Evolutionary conservation across 495 filamentous ascomycete genomes (phyloP), one percentile per base, ranked within the genome.

Genomic region (Massariosphaeria phaeospora): DNA sequence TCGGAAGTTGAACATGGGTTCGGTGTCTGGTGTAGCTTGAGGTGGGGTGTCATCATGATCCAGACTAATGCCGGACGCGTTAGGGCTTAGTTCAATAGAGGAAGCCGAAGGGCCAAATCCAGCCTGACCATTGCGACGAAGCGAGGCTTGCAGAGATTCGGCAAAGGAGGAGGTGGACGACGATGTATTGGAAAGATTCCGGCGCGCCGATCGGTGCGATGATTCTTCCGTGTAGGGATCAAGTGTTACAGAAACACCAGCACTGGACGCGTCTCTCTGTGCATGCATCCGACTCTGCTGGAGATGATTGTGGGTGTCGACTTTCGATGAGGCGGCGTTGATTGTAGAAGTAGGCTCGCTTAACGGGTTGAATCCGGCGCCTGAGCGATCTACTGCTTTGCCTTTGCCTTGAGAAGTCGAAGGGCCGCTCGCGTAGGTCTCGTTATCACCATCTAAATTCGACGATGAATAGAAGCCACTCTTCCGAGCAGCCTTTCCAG

Each of bases 1-100:
- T 48, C 86, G 75, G 62, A 96, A 96, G 68, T 94, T 95, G 72
- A 95, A 91, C 81, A 95, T 81, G 1, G 87, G 81, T 61, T 96
- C 91, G 0, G 73, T 68, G 40, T 79, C 77, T 33, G 71, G 62
- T 0, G 67, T 68, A 7, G 57, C 58, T 0, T 59, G 52, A 7
- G 55, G 27, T 13, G 47, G 45, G 4, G 61, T 52, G 1, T 69
- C 65, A 25, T 63, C 59, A n/a, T 57, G 64, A n/a, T 48, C 53
- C 17, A 73, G 42, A 30, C 68, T 68, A 9, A 69, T 31, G n/a
- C 70, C 67, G 43, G 70, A 72, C 13, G 46, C 64, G 24, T 61
- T 70, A 8, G 71, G 68, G 18, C 65, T 70, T 7, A 59, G 61
- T 59, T 62, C 75, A 57, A 61, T 71, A 55, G 72, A 82, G 56